Evolutionary conservation across 2,329 filamentous ascomycete genomes (phyloP).

Genomic region (Apiospora marii): DNA sequence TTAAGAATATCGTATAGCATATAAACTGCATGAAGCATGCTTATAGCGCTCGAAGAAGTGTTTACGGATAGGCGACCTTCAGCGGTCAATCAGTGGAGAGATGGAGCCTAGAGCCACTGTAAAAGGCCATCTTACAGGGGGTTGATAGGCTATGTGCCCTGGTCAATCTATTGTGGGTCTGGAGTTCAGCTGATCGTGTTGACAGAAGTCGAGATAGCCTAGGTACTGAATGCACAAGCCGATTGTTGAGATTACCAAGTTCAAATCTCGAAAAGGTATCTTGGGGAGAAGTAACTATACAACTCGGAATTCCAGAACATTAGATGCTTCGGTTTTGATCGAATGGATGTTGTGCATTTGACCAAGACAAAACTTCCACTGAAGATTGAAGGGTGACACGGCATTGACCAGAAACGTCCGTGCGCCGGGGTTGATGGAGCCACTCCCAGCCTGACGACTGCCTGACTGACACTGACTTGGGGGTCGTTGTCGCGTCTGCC

Average conservation of each 20-base stretch:
- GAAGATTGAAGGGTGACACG: constrained; percentile 4
- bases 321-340: neutral
- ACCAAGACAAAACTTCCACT: neutral
- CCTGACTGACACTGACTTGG: too few relatives aligned
- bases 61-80: too few relatives aligned
- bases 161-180: neutral
- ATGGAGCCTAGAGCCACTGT: neutral
- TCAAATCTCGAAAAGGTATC: neutral
- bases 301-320: neutral
- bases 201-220: neutral
- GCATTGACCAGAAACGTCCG: constrained; percentile 2
- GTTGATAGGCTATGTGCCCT: neutral
- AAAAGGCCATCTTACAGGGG: neutral
- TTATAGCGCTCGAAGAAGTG: too few relatives aligned
- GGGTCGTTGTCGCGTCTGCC: constrained; percentile 1
- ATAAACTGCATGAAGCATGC: too few relatives aligned
- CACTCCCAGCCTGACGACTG: neutral
- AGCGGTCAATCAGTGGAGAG: too few relatives aligned
- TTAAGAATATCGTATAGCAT: too few relatives aligned
- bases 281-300: neutral
- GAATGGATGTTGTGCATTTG: neutral
- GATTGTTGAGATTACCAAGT: neutral
- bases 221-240: neutral
- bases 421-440: neutral
- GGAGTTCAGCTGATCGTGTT: neutral